These are phyloP conservation scores for Extremus antarcticus DNA, from an alignment of 495 filamentous ascomycete genomes.

Conservation along the genomic window DNA sequence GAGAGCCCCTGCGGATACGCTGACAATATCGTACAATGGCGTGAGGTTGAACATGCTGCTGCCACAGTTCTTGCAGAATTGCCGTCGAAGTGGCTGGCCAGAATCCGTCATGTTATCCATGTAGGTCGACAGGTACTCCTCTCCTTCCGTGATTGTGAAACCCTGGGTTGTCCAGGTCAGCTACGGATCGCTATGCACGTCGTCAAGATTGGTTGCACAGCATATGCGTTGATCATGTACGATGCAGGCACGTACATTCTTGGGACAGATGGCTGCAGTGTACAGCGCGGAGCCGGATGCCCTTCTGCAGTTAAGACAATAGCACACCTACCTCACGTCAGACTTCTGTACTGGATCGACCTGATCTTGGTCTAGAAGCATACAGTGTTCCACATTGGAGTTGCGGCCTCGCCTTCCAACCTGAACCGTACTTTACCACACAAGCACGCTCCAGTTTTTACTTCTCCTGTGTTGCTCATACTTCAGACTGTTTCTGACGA, in stretches of 20 bases:
- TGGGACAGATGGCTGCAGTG: conserved; percentile 5
- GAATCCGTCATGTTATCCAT: conserved; percentile 2
- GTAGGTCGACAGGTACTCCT: conserved; percentile 2
- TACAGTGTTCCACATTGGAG: conserved; percentile 7
- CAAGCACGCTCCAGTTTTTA: conserved; percentile 7
- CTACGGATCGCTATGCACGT: no score
- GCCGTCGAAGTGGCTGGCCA: conserved; percentile 1
- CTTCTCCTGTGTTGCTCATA: background rate
- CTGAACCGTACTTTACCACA: conserved; percentile 8
- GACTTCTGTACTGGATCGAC: background rate
- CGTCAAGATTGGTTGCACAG: no score
- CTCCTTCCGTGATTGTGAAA: conserved; percentile 9
- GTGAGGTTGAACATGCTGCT: conserved; percentile 8
- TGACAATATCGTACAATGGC: background rate
- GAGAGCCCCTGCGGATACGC: conserved; percentile 5
- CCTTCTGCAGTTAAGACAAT: conserved; percentile 3
- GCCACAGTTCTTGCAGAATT: conserved; percentile 9
- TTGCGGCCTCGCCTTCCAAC: conserved; percentile 3
- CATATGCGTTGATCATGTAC: background rate
- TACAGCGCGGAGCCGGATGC: background rate
- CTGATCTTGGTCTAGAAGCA: background rate
- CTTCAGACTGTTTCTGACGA: no score
- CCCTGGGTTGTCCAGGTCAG: conserved; percentile 2
- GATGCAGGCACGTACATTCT: background rate
- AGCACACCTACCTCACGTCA: background rate